phyloP scores from a whole-genome alignment of 1,284 basidiomycete species.

The Phylloboletellus chloephorus region DNA sequence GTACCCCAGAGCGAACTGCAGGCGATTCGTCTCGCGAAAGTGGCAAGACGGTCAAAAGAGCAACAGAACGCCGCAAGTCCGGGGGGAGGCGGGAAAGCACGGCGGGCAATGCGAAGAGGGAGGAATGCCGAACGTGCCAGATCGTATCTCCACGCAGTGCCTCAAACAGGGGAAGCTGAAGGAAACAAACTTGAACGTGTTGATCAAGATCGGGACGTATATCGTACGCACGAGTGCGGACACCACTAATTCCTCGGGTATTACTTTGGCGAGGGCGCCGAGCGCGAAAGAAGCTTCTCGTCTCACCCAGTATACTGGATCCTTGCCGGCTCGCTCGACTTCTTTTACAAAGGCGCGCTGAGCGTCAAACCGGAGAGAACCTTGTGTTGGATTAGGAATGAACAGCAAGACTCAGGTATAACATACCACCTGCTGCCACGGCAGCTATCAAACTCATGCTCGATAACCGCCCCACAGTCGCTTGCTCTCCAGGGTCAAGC shows the following conservation, averaged over 20 bases:
- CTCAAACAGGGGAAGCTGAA: conserved; percentile 77
- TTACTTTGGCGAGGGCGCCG: conserved; percentile 82
- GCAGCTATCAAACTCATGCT: conserved; percentile 93
- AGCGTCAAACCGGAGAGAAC: conserved; percentile 57
- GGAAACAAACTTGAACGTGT: conserved; percentile 2
- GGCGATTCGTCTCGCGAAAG: conserved; percentile 67
- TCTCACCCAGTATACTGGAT: conserved; percentile 80
- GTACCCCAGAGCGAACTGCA: conserved; percentile 74
- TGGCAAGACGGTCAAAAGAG: conserved; percentile 55
- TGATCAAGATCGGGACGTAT: conserved; percentile 8
- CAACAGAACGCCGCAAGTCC: conserved; percentile 52
- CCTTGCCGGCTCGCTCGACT: conserved; percentile 72
- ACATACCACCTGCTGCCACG: conserved; percentile 67
- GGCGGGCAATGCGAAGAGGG: conserved; percentile 81
- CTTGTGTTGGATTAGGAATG: conserved; percentile 33
- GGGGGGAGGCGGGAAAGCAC: conserved; percentile 64
- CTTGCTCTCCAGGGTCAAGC: conserved; percentile 53
- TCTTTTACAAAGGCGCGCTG: conserved; percentile 74
- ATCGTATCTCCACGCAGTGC: conserved; percentile 63
- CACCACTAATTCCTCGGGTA: conserved; percentile 65
- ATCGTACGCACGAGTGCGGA: conserved; percentile 55
- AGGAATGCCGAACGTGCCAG: conserved; percentile 87
- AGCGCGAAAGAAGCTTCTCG: conserved; percentile 89
- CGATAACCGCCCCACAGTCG: conserved; percentile 81
- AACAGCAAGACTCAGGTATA: conserved; percentile 4